Base-by-base conservation (phyloP, 306 rosid species). In the Lathyrus oleraceus region DNA sequence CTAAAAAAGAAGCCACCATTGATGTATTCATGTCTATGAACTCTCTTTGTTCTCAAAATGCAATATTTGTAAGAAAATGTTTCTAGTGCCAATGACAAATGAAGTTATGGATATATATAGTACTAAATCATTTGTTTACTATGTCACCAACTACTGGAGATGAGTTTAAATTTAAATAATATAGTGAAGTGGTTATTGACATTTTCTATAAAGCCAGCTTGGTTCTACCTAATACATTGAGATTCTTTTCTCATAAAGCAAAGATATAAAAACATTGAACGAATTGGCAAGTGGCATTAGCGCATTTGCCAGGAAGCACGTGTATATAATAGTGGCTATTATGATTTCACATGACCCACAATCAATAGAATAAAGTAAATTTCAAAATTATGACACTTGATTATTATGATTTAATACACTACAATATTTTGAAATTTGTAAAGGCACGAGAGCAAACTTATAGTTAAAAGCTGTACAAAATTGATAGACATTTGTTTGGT, bases 1-100 rank as follows among this genome's bases (percentile, higher is more conserved):
- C 66, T 38, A 89, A 42, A 15, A 89, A 81, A 57, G 88, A 82
- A 74, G 65, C 38, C 5, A 53, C 73, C 76, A 88, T 69, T 47
- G 71, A 48, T 77, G 60, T 83, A 14, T 78, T 80, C 91, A 87
- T 87, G 65, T 39, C 53, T 78, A 8, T 23, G 2, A 4, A 15
- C 44, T 58, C 25, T 15, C 12, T 69, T 13, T 16, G 1, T 4
- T 53, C 64, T 44, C 28, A 27, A 39, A 39, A 27, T 56, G 7
- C 20, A 61, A 40, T 13, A 5, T 60, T 57, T 45, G 12, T 20
- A 52, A 64, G 47, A 35, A 54, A 44, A 10, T 8, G 51, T n/a
- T 43, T n/a, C 21, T 11, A 51, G 25, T 15, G 61, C 36, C 57
- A 39, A 69, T 74, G 77, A 63, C n/a, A 64, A 19, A 47, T 2